Evolutionary conservation across 2,329 filamentous ascomycete species (phyloP), one percentile per base, ranked within the genome.

Genomic region (Metarhizium rileyi): DNA sequence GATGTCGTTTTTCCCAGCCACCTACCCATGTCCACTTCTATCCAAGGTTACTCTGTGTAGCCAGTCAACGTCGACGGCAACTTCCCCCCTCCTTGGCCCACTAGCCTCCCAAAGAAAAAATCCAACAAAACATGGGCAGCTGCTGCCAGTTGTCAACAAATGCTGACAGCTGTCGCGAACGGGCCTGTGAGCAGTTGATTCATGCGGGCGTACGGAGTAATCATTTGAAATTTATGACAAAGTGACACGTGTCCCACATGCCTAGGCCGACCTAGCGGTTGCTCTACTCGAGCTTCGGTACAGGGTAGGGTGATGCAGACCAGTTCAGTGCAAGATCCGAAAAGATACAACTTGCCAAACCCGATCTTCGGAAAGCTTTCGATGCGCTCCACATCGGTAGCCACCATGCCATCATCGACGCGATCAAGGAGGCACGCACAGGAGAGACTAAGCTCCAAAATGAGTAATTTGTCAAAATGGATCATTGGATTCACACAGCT

Each of bases 291-390:
- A 33, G 8, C 9, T 16, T 5, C 30, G 30, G 16, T 33, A 33
- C 22, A 40, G 22, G 20, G 38, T 25, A 42, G 22, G 38, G n/a
- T 20, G 25, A 9, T 4, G 20, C n/a, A 4, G 7, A 9, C 20
- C 20, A 12, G 23, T n/a, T 42, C 38, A n/a, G 16, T 38, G 26
- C 10, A 10, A 26, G 41, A 18, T 44, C n/a, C n/a, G 41, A 9
- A 38, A 45, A 23, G n/a, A 28, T 33, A 16, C 26, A 30, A 42
- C 20, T 22, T 16, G 10, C 33, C 38, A 42, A 23, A 14, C 38
- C 46, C 63, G 65, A 67, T 67, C 64, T 53, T 52, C 50, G 57
- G 53, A 54, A 49, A 55, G 53, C 43, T 56, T 52, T 64, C 65
- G 56, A 61, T 60, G 57, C 56, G 56, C 54, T 57, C 57, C 49